phyloP scores from a whole-genome alignment of 1,139 yeast genomes.

The Pneumocystis murina region DNA sequence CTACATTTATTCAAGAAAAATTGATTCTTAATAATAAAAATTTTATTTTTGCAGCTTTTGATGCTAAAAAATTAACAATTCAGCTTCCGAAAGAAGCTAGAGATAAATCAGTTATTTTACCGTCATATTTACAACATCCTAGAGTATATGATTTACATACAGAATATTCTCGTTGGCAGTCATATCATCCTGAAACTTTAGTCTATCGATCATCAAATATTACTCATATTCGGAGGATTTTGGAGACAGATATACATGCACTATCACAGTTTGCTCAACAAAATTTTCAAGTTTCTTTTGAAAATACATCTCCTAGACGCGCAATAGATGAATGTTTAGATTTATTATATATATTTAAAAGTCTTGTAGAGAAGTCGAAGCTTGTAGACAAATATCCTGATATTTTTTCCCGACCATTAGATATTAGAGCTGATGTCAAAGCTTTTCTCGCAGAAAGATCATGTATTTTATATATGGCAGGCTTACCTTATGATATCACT shows the following conservation, averaged over 20 bases:
- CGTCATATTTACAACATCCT: constrained; percentile 62
- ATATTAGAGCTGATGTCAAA: constrained; percentile 52
- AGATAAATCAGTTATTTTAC: constrained; percentile 57
- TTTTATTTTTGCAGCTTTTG: constrained; percentile 53
- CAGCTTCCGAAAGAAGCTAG: constrained; percentile 69
- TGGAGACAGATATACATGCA: constrained; percentile 33
- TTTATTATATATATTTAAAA: constrained; percentile 33
- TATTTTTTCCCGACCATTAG: constrained; percentile 60
- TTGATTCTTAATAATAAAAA: constrained; percentile 34
- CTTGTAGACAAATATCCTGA: constrained; percentile 39
- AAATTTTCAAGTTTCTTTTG: not conserved
- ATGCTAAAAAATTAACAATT: constrained; percentile 57
- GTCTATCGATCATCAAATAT: constrained; percentile 38
- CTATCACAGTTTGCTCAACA: constrained; percentile 2
- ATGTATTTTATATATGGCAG: constrained; percentile 60
- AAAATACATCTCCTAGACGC: constrained; percentile 23
- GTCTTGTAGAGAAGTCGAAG: constrained; percentile 39
- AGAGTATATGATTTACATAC: constrained; percentile 58
- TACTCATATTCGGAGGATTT: constrained; percentile 40
- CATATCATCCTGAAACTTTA: constrained; percentile 46
- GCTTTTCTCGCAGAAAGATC: constrained; percentile 60
- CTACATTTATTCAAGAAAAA: constrained; percentile 33
- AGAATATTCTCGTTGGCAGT: constrained; percentile 62
- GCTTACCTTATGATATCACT: constrained; percentile 71
- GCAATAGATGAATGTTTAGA: constrained; percentile 30